Conservation (phyloP, 345 rosid species). For the Toxicodendron radicans region DNA sequence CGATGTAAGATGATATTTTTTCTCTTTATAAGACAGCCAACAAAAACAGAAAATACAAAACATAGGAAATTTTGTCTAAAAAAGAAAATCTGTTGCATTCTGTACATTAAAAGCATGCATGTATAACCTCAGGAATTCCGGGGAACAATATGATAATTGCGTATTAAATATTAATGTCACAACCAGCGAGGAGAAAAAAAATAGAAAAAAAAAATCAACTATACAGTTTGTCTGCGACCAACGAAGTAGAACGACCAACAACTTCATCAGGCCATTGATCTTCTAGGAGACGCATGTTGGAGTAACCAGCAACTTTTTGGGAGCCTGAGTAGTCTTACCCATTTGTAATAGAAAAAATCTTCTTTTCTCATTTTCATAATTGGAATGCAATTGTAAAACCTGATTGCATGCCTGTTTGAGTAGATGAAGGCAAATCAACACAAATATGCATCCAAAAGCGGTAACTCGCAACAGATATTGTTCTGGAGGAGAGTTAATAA, state of each 20-base stretch:
- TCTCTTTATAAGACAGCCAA: neutral
- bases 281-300: neutral
- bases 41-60: neutral
- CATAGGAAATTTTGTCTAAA: neutral
- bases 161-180: too few relatives aligned
- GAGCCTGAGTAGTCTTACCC: neutral
- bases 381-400: constrained; percentile 9
- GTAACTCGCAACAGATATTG: constrained; percentile 30
- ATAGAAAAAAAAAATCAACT: too few relatives aligned
- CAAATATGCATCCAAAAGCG: constrained; percentile 45
- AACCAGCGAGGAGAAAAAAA: too few relatives aligned
- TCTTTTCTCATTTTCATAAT: constrained; percentile 7
- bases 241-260: neutral
- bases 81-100: neutral
- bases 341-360: too few relatives aligned
- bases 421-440: constrained; percentile 54
- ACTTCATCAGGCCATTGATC: neutral
- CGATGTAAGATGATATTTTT: neutral
- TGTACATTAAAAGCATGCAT: neutral
- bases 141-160: neutral
- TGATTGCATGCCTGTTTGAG: constrained; percentile 26
- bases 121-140: neutral
- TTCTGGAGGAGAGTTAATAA: constrained; percentile 44
- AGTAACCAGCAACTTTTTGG: too few relatives aligned
- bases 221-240: neutral